phyloP scores from a whole-genome alignment of 495 filamentous ascomycete genomes.

The Pseudoneurospora amorphoporcata region DNA sequence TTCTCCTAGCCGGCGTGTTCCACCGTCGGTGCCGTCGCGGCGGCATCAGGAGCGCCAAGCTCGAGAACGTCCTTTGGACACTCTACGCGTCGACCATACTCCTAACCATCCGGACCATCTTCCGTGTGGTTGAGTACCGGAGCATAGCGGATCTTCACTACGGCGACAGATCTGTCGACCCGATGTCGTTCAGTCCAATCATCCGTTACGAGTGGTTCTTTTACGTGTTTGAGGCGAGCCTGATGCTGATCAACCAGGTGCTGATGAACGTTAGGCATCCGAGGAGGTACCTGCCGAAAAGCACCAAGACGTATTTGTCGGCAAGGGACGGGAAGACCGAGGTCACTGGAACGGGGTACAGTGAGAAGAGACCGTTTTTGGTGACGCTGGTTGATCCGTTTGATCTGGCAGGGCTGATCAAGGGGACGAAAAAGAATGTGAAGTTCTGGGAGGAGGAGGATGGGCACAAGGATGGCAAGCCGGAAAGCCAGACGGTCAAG shows the following conservation, averaged over 20 bases:
- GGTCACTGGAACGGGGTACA: constrained; percentile 51
- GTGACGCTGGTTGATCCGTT: constrained; percentile 58
- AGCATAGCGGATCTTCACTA: constrained; percentile 25
- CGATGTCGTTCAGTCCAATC: constrained; percentile 34
- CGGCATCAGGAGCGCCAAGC: constrained; percentile 42
- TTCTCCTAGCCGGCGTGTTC: constrained; percentile 47
- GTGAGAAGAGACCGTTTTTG: constrained; percentile 42
- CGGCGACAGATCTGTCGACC: constrained; percentile 19
- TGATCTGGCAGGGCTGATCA: constrained; percentile 49
- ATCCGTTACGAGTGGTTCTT: constrained; percentile 63
- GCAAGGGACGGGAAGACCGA: constrained; percentile 52
- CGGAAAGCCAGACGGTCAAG: background rate
- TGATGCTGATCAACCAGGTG: constrained; percentile 54
- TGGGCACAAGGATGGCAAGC: background rate
- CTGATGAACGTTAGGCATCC: constrained; percentile 57
- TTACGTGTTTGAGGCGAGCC: constrained; percentile 55
- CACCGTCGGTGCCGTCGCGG: constrained; percentile 46
- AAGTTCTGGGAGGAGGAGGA: constrained; percentile 44
- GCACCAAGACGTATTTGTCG: constrained; percentile 54
- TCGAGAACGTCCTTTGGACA: constrained; percentile 47
- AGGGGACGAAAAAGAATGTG: constrained; percentile 30
- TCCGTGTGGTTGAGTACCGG: constrained; percentile 56
- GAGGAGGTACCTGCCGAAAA: constrained; percentile 47
- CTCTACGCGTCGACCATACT: constrained; percentile 53
- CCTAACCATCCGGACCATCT: constrained; percentile 54